Evolutionary conservation across 441 rosid genomes (phyloP).

Genomic region (Syzygium malaccense): DNA sequence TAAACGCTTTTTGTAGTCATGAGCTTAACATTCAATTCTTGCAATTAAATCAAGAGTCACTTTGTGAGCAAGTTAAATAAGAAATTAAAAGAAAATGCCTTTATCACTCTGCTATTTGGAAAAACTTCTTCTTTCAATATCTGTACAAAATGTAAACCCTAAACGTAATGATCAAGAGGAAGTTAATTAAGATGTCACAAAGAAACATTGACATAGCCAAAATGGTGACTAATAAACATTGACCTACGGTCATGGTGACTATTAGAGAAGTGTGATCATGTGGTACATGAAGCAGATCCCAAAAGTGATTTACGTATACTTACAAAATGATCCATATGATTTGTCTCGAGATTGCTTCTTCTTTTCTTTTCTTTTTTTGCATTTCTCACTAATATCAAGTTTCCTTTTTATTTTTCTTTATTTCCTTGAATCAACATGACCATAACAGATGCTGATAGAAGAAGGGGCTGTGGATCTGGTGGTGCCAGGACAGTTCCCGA

Average conservation of each 20-base stretch:
- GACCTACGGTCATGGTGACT: neutral
- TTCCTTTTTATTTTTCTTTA: too few species aligned
- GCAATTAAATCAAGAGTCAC: neutral
- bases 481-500: slow-evolving; percentile 61
- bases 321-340: neutral
- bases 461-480: slow-evolving; percentile 54
- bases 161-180: neutral
- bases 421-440: neutral
- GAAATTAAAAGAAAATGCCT: neutral
- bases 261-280: neutral
- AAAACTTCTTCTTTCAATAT: too few species aligned
- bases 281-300: neutral
- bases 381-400: neutral
- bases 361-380: neutral
- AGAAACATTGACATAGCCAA: neutral
- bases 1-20: neutral
- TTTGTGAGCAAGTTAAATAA: neutral
- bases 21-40: neutral
- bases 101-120: neutral
- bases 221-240: neutral
- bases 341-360: neutral
- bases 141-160: too few species aligned
- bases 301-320: neutral
- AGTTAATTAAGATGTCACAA: neutral
- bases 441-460: slow-evolving; percentile 38